Percentiles rank a stretch among this genome's conserved stretches.
phyloP scores from a whole-genome alignment of 2,329 filamentous ascomycete species.

The Ceratocystis harringtonii region DNA sequence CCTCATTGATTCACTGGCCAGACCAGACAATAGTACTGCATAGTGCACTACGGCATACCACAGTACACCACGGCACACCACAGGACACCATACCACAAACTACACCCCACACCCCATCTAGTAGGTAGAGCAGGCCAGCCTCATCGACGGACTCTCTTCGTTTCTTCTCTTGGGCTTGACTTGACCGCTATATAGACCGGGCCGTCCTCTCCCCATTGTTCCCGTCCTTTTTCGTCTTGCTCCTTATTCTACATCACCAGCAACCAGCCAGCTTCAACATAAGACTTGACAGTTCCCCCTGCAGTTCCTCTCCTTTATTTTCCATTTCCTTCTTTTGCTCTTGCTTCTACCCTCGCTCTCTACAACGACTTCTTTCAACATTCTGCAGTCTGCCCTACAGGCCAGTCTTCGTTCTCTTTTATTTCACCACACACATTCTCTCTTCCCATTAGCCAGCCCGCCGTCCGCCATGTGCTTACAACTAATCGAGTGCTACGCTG shows the following conservation, averaged over 20 bases:
- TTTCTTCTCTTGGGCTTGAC: not conserved
- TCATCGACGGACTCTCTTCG: not conserved
- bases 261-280: not conserved
- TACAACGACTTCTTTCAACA: no score
- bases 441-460: not conserved
- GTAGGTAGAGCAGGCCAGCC: no score
- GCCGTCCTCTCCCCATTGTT: not conserved
- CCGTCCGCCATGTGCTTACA: constrained; percentile 62
- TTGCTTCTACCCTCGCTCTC: not conserved
- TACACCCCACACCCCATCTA: not conserved
- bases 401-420: not conserved
- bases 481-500: constrained; percentile 70
- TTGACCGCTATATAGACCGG: not conserved
- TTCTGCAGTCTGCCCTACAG: no score
- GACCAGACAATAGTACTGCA: not conserved
- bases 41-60: not conserved
- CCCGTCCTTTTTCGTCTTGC: not conserved
- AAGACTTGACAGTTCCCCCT: not conserved
- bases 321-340: constrained; percentile 10
- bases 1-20: not conserved
- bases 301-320: not conserved
- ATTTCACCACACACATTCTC: not conserved
- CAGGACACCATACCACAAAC: not conserved
- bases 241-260: not conserved
- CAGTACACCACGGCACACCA: not conserved